Evolutionary conservation across 2,329 filamentous ascomycete genomes (phyloP).

Genomic region (Claviceps sp.): DNA sequence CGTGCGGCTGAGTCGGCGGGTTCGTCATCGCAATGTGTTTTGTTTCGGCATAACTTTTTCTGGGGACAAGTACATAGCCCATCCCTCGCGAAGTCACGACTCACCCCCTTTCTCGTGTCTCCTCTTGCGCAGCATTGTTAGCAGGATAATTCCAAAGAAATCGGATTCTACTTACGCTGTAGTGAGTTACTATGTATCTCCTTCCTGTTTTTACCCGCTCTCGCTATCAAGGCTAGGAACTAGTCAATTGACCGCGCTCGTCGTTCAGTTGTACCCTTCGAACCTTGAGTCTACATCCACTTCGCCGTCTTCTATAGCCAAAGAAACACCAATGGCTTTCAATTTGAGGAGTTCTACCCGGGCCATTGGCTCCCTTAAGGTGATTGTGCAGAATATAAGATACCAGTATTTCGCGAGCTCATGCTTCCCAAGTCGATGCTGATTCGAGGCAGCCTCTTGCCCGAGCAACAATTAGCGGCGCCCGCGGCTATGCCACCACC

Average conservation of each 20-base stretch:
- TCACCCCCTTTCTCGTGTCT: not conserved
- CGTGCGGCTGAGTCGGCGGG: not conserved
- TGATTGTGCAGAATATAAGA: constrained; percentile 23
- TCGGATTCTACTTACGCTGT: not conserved
- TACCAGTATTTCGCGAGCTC: not conserved
- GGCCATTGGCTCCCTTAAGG: constrained; percentile 51
- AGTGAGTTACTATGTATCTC: not conserved
- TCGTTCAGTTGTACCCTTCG: constrained; percentile 1
- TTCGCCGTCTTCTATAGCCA: constrained; percentile 1
- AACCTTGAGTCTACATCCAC: not conserved
- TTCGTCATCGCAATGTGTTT: not conserved
- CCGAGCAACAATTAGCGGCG: constrained; percentile 17
- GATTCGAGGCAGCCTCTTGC: constrained; percentile 6
- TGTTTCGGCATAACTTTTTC: not conserved
- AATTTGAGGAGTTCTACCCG: constrained; percentile 47
- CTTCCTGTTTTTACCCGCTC: not conserved
- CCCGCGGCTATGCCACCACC: constrained; percentile 55
- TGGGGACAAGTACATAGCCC: not conserved
- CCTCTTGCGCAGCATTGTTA: no score
- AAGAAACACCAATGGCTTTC: constrained; percentile 42
- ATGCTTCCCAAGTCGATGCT: not conserved
- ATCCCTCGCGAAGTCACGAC: not conserved
- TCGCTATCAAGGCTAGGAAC: not conserved
- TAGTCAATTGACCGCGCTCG: constrained; percentile 1
- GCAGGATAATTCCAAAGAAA: no score